Conservation (phyloP, 2,329 filamentous ascomycete genomes). For the Proliferodiscus dingleyae region DNA sequence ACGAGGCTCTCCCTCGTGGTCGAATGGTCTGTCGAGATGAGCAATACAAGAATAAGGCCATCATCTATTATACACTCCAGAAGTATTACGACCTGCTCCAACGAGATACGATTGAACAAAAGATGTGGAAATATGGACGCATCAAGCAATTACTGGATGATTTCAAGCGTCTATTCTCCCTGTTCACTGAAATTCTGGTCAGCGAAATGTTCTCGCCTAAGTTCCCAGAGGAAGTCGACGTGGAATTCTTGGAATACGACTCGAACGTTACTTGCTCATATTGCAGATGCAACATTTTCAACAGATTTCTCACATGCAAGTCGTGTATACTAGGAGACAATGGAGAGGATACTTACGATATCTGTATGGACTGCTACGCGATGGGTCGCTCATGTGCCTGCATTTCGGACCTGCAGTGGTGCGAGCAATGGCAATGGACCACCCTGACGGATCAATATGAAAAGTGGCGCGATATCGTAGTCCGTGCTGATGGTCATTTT, state of each 20-base stretch:
- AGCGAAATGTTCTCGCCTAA: conserved; percentile 78
- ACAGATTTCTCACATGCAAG: conserved; percentile 89
- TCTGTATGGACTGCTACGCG: conserved; percentile 98
- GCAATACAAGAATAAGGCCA: conserved; percentile 98
- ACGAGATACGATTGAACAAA: conserved; percentile 41
- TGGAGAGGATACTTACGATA: conserved; percentile 82
- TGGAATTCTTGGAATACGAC: conserved; percentile 78
- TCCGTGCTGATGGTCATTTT: conserved; percentile 65
- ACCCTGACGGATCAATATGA: conserved; percentile 76
- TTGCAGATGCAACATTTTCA: conserved; percentile 94
- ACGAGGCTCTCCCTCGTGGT: conserved; percentile 83
- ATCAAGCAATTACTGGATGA: conserved; percentile 72
- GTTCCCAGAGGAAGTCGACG: conserved; percentile 55
- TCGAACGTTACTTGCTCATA: conserved; percentile 94
- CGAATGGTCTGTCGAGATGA: conserved; percentile 92
- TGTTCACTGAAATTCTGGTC: conserved; percentile 75
- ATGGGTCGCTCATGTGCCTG: conserved; percentile 94
- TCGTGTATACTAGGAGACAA: conserved; percentile 66
- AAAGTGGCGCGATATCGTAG: conserved; percentile 72
- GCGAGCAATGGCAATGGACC: conserved; percentile 86
- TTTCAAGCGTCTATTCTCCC: conserved; percentile 71
- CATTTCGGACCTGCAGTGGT: conserved; percentile 80
- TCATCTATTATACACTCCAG: conserved; percentile 79
- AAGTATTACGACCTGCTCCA: conserved; percentile 67
- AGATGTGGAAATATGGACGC: conserved; percentile 38